phyloP scores from a whole-genome alignment of 31 red algal genomes.

The Endocladia muricata region DNA sequence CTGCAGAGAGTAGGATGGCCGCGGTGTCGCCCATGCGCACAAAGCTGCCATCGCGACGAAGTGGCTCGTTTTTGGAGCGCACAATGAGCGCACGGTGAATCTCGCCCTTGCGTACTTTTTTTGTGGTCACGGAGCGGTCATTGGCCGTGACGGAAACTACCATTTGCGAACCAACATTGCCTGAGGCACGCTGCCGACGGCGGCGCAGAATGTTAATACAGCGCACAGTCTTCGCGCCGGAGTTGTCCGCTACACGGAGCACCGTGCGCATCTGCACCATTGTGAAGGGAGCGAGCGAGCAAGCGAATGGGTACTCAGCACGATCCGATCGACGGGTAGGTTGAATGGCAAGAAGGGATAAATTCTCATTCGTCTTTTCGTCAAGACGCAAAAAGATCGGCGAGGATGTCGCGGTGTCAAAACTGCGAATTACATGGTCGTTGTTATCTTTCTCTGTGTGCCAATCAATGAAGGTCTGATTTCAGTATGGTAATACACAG shows the following conservation, averaged over 20 bases:
- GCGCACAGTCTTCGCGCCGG: slow-evolving; percentile 76
- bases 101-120: slow-evolving; percentile 71
- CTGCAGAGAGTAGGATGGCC: slow-evolving; percentile 53
- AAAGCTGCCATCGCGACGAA: slow-evolving; percentile 61
- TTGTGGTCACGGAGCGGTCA: slow-evolving; percentile 55
- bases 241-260: slow-evolving; percentile 81
- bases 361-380: too few species aligned
- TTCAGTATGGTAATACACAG: too few species aligned
- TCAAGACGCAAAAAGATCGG: too few species aligned
- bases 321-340: too few species aligned
- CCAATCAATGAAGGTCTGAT: too few species aligned
- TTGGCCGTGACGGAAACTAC: slow-evolving; percentile 65
- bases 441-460: too few species aligned
- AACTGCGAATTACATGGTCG: too few species aligned
- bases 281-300: not conserved
- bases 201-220: slow-evolving; percentile 78
- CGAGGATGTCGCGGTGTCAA: too few species aligned
- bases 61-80: slow-evolving; percentile 63
- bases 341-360: too few species aligned
- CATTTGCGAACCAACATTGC: slow-evolving; percentile 60
- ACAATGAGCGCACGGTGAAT: slow-evolving; percentile 77
- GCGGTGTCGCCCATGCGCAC: slow-evolving; percentile 67
- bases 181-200: slow-evolving; percentile 56
- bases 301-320: too few species aligned
- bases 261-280: slow-evolving; percentile 92